Evolutionary conservation across 164 flowering plant genomes (phyloP).

Genomic region (Paratinospora sagittata): DNA sequence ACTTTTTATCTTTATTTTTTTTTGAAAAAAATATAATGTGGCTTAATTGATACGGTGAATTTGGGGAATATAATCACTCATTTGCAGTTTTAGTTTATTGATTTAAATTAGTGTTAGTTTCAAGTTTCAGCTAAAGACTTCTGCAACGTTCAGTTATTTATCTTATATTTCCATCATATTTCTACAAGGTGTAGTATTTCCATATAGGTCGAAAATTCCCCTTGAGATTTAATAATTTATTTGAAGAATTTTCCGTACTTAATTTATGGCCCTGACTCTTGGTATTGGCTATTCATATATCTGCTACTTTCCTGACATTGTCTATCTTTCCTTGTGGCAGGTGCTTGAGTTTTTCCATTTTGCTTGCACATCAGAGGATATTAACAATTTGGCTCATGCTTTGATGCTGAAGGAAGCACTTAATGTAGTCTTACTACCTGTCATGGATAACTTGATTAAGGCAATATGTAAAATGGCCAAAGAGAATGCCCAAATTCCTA

Average conservation of each 20-base stretch:
- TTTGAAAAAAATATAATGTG: no score
- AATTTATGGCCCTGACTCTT: background rate
- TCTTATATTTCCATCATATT: background rate
- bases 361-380: conserved; percentile 95
- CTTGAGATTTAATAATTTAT: background rate
- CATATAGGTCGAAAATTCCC: background rate
- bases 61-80: background rate
- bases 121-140: background rate
- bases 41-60: background rate
- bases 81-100: background rate
- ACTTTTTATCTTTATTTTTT: background rate
- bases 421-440: conserved; percentile 49
- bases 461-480: conserved; percentile 58
- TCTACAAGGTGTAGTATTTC: background rate
- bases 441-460: conserved; percentile 61
- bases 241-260: no score
- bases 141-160: background rate
- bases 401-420: conserved; percentile 78
- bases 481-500: conserved; percentile 59
- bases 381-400: conserved; percentile 89
- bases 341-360: conserved; percentile 96
- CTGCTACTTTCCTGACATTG: background rate
- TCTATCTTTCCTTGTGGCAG: conserved; percentile 29
- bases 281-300: background rate
- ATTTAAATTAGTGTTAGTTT: background rate